These are phyloP conservation scores for Cerioporus squamosus DNA, from an alignment of 1,284 basidiomycete species.

Conservation along the genomic window DNA sequence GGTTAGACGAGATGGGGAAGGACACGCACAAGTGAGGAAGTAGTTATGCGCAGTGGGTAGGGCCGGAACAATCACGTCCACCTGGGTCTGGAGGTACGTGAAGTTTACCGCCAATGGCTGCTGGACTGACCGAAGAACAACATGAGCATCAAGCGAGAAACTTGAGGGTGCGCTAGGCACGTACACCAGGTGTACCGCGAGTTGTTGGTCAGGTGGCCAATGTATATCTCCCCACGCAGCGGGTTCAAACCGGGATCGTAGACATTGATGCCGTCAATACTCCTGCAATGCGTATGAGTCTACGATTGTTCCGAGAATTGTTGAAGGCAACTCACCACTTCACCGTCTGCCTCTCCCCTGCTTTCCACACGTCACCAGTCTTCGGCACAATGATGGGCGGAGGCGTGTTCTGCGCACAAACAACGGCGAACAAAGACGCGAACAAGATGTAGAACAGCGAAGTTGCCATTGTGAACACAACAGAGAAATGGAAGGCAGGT, in stretches of 20 bases:
- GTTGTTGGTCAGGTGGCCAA: not conserved
- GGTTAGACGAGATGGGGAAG: not conserved
- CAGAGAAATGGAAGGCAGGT: not conserved
- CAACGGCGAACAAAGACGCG: not conserved
- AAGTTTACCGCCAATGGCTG: not conserved
- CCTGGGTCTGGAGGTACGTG: not conserved
- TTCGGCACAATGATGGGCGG: slow-evolving; percentile 3
- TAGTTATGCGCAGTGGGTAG: not conserved
- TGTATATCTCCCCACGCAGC: not conserved
- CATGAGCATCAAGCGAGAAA: not conserved
- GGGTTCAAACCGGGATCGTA: not conserved
- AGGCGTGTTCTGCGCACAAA: not conserved
- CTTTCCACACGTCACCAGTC: slow-evolving; percentile 2
- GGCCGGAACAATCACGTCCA: not conserved
- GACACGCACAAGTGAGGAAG: not conserved
- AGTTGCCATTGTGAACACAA: not conserved
- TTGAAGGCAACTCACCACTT: not conserved
- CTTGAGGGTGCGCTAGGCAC: not conserved
- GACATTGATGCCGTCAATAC: slow-evolving; percentile 1
- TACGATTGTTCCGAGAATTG: not conserved
- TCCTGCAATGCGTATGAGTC: not conserved
- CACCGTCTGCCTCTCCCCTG: not conserved
- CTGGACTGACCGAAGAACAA: not conserved
- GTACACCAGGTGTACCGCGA: not conserved
- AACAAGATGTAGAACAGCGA: not conserved